These are phyloP conservation scores for Hygrophoropsis aurantiaca DNA, from an alignment of 768 basidiomycete genomes.

Conservation along the genomic window DNA sequence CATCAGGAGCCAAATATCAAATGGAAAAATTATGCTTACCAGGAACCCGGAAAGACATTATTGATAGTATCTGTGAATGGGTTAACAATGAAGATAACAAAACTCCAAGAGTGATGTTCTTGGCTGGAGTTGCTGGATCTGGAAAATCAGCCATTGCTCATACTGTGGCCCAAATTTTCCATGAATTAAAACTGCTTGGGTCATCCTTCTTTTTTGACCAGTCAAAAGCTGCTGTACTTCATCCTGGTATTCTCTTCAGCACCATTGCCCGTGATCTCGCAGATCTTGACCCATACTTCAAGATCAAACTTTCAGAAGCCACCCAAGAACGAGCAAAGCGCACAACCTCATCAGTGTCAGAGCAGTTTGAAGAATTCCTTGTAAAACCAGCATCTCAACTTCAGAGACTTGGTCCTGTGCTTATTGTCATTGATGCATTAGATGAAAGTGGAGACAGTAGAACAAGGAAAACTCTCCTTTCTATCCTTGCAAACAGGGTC, in stretches of 20 bases:
- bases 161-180: constrained; percentile 10
- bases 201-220: constrained; percentile 24
- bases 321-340: background rate
- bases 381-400: too few relatives aligned
- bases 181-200: constrained; percentile 7
- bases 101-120: too few relatives aligned
- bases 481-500: constrained; percentile 24
- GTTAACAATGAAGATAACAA: too few relatives aligned
- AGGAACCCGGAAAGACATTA: too few relatives aligned
- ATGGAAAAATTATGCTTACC: too few relatives aligned
- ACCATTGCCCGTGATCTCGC: constrained; percentile 18
- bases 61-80: too few relatives aligned
- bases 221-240: constrained; percentile 1
- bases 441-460: constrained; percentile 31
- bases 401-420: constrained; percentile 17
- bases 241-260: constrained; percentile 12
- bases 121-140: too few relatives aligned
- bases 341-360: too few relatives aligned
- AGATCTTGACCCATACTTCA: background rate
- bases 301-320: background rate
- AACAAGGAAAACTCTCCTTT: constrained; percentile 27
- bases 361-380: too few relatives aligned
- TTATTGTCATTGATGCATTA: constrained; percentile 35
- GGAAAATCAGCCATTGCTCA: constrained; percentile 24
- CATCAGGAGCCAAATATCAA: too few relatives aligned